These are phyloP conservation scores for Platismatia glauca DNA, from an alignment of 495 filamentous ascomycete genomes.

Conservation along the genomic window DNA sequence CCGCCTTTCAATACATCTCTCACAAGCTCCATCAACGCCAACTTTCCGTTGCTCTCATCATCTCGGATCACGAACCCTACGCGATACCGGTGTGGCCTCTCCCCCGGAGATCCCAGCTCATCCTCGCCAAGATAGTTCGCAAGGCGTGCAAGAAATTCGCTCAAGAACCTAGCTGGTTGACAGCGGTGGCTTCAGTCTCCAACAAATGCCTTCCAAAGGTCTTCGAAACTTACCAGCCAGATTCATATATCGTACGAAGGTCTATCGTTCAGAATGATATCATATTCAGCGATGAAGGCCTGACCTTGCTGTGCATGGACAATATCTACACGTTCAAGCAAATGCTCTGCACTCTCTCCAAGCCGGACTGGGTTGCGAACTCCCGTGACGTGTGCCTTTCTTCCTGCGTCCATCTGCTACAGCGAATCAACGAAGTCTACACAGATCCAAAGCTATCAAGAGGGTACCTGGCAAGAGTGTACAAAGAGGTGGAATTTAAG, in stretches of 20 bases:
- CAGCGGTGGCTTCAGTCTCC: slow-evolving; percentile 32
- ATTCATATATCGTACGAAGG: slow-evolving; percentile 48
- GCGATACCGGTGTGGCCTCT: slow-evolving; percentile 39
- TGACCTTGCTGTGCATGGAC: slow-evolving; percentile 60
- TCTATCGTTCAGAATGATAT: slow-evolving; percentile 61
- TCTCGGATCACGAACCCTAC: slow-evolving; percentile 41
- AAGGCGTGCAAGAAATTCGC: slow-evolving; percentile 39
- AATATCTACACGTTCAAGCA: slow-evolving; percentile 66
- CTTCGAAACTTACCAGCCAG: slow-evolving; percentile 14
- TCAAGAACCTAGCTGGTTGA: slow-evolving; percentile 38
- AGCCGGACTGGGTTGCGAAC: slow-evolving; percentile 24
- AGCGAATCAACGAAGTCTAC: slow-evolving; percentile 40
- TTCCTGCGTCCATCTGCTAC: slow-evolving; percentile 48
- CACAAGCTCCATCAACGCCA: slow-evolving; percentile 37
- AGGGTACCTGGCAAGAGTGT: slow-evolving; percentile 20
- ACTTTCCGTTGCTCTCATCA: slow-evolving; percentile 41
- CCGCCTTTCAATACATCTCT: slow-evolving; percentile 43
- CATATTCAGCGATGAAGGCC: slow-evolving; percentile 59
- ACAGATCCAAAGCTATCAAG: slow-evolving; percentile 16
- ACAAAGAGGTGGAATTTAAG: slow-evolving; percentile 18
- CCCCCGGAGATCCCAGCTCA: slow-evolving; percentile 31
- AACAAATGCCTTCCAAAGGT: slow-evolving; percentile 32
- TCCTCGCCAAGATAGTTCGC: slow-evolving; percentile 34
- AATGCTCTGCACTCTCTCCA: slow-evolving; percentile 49
- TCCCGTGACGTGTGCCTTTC: slow-evolving; percentile 34